A percentile compares a stretch with the other conserved stretches of the same genome.
phyloP scores from a whole-genome alignment of 208 protist species.

The Trypanosoma brucei region DNA sequence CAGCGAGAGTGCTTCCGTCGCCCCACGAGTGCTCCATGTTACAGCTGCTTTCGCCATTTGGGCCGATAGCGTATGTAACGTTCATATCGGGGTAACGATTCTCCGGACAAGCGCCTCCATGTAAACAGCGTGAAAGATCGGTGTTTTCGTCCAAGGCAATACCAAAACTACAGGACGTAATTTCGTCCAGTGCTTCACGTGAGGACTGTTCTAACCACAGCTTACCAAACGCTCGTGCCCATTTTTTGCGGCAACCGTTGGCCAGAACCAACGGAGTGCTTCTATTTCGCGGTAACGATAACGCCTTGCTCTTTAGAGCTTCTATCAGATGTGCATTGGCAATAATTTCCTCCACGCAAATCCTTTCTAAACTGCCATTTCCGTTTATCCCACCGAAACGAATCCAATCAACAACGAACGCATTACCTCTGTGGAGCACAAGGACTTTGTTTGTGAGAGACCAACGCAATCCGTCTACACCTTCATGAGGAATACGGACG shows the following conservation, averaged over 20 bases:
- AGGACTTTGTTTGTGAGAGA: constrained; percentile 19
- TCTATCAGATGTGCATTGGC: constrained; percentile 22
- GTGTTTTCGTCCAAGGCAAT: constrained; percentile 16
- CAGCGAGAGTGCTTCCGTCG: constrained; percentile 18
- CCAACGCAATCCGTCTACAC: constrained; percentile 20
- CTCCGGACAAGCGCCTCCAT: constrained; percentile 20
- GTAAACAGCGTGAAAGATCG: constrained; percentile 8
- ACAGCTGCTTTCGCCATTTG: constrained; percentile 13
- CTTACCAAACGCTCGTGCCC: constrained; percentile 16
- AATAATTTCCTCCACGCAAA: constrained; percentile 17
- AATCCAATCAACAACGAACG: constrained; percentile 19
- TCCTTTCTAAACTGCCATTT: not conserved
- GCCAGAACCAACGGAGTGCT: constrained; percentile 18
- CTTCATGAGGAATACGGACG: constrained; percentile 21
- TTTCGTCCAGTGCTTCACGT: constrained; percentile 11
- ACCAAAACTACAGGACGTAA: constrained; percentile 23
- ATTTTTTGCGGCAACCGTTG: constrained; percentile 13
- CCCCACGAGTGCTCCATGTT: constrained; percentile 29
- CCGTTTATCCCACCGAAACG: not conserved
- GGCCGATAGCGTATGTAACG: constrained; percentile 14
- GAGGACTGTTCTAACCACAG: constrained; percentile 12
- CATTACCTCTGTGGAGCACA: constrained; percentile 15
- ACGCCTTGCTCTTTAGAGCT: constrained; percentile 7
- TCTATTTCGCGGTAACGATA: constrained; percentile 1
- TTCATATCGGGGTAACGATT: constrained; percentile 29